Evolutionary conservation across 306 rosid species (phyloP), one percentile per base, ranked within the genome.

Genomic region (Begonia fuchsioides): DNA sequence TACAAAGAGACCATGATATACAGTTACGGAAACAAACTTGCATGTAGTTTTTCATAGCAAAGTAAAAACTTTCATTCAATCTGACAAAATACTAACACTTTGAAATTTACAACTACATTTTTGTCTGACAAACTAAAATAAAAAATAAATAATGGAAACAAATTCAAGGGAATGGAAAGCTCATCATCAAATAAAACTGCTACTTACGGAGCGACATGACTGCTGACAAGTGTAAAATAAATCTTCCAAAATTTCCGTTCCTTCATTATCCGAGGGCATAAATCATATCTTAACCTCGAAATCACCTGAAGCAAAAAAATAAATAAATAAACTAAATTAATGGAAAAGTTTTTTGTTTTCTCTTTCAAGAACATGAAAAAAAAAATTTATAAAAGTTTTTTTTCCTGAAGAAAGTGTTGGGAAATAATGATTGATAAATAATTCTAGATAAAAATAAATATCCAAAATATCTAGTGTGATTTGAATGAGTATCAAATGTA

Each of bases 171-270:
- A 38, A 46, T 49, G 12, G 57, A 32, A 57, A 32, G 44, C 53
- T 54, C 20, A 47, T 49, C 51, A 41, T 58, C 53, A 43, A 74
- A 46, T 47, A 1, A 50, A 58, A 47, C 3, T 51, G 60, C 45
- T 44, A 85, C 98, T 92, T 82, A 92, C 98, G 83, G 94, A 57
- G 93, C 96, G 61, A 85, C 98, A 57, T 85, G 86, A 57, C 92
- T 82, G 77, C 68, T 77, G n/a, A n/a, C n/a, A n/a, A n/a, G n/a
- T n/a, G n/a, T n/a, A n/a, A n/a, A n/a, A n/a, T n/a, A n/a, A n/a
- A n/a, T n/a, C n/a, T n/a, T n/a, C n/a, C n/a, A n/a, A n/a, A n/a
- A n/a, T n/a, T n/a, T n/a, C n/a, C n/a, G n/a, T n/a, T n/a, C n/a
- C n/a, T n/a, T n/a, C n/a, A n/a, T n/a, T n/a, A n/a, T n/a, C n/a